These are phyloP conservation scores for Mycena polygramma DNA, from an alignment of 768 basidiomycete genomes.

Conservation along the genomic window DNA sequence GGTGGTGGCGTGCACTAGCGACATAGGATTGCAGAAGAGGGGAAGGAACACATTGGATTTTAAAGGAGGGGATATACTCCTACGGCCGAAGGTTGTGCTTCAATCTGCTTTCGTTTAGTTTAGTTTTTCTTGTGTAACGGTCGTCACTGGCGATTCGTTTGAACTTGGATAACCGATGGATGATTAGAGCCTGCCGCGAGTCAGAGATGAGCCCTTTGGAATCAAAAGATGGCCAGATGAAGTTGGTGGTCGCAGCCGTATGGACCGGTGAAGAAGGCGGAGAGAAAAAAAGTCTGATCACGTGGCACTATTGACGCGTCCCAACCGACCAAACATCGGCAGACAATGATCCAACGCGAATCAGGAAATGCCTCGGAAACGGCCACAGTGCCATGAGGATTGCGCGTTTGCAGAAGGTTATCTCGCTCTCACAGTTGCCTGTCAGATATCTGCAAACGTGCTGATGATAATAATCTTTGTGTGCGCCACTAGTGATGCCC, in stretches of 20 bases:
- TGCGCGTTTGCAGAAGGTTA: too few species aligned
- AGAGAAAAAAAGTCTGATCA: background rate
- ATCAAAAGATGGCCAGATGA: too few species aligned
- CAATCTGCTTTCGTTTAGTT: background rate
- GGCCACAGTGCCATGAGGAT: too few species aligned
- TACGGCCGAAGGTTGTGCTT: constrained; percentile 1
- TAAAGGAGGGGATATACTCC: background rate
- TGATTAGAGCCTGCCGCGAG: too few species aligned
- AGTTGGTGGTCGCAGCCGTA: too few species aligned
- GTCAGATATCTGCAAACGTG: too few species aligned
- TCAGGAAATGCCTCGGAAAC: background rate
- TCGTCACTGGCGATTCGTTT: too few species aligned
- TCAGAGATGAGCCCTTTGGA: background rate
- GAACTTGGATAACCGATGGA: too few species aligned
- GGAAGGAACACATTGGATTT: background rate
- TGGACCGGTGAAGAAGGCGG: too few species aligned
- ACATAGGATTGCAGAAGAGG: constrained; percentile 13
- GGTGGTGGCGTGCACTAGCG: constrained; percentile 8
- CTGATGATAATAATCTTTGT: background rate
- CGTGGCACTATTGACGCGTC: background rate
- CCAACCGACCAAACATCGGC: background rate
- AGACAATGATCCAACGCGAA: background rate
- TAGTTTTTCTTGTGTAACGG: background rate
- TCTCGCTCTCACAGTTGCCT: too few species aligned
- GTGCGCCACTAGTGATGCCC: background rate